A percentile compares a stretch with the other conserved stretches of the same genome.
phyloP scores from a whole-genome alignment of 768 basidiomycete species.

The Rubroboletus satanas region DNA sequence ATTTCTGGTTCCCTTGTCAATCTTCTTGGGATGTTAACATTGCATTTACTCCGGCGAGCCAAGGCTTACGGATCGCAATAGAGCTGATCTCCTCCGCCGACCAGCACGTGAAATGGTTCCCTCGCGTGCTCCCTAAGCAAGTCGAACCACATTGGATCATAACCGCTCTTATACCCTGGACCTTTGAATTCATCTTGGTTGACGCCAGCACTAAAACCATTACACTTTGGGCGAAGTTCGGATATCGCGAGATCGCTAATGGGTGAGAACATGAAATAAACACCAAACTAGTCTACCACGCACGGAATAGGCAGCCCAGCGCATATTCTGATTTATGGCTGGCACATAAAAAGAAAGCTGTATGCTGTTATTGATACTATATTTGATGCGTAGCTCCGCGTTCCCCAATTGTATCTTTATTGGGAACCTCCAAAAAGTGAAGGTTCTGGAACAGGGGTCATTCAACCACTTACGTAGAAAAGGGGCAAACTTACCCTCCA shows the following conservation, averaged over 20 bases:
- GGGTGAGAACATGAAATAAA: not conserved
- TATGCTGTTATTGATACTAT: slow-evolving; percentile 79
- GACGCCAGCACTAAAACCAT: slow-evolving; percentile 85
- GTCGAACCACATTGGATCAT: slow-evolving; percentile 93
- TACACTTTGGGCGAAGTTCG: slow-evolving; percentile 50
- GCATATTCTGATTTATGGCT: slow-evolving; percentile 75
- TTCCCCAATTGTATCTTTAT: slow-evolving; percentile 72
- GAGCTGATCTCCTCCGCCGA: slow-evolving; percentile 92
- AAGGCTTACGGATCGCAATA: slow-evolving; percentile 71
- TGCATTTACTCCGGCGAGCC: not conserved
- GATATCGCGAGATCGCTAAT: not conserved
- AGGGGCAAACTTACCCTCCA: slow-evolving; percentile 42
- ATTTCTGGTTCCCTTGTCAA: slow-evolving; percentile 85
- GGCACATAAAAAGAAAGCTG: slow-evolving; percentile 82
- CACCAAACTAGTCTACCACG: slow-evolving; percentile 21
- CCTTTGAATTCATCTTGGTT: slow-evolving; percentile 84
- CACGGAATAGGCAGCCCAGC: slow-evolving; percentile 87
- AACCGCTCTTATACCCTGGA: slow-evolving; percentile 75
- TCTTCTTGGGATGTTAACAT: slow-evolving; percentile 32
- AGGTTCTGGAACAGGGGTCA: slow-evolving; percentile 49
- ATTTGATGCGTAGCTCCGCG: slow-evolving; percentile 72
- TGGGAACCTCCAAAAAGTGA: slow-evolving; percentile 92
- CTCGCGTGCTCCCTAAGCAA: slow-evolving; percentile 78
- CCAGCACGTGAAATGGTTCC: slow-evolving; percentile 82
- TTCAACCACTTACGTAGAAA: not conserved